Percentiles rank a stretch among this genome's conserved stretches.
phyloP scores from a whole-genome alignment of 495 filamentous ascomycete species.

The Achaetomiella virescens region DNA sequence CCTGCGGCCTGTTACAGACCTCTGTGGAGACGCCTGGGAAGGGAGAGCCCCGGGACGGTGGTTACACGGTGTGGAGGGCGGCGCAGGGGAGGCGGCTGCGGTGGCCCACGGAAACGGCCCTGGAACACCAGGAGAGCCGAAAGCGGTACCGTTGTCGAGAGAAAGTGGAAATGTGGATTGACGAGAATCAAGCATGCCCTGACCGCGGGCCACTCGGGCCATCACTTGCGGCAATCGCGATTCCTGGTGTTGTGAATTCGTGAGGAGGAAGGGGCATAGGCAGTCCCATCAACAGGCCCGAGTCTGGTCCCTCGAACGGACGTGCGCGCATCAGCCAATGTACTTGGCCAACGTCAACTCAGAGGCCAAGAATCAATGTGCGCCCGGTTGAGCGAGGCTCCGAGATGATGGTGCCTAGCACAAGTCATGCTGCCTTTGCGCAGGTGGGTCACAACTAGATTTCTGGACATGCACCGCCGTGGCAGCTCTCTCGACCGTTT shows the following conservation, averaged over 20 bases:
- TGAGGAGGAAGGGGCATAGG: constrained; percentile 6
- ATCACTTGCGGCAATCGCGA: neutral
- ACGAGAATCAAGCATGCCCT: neutral
- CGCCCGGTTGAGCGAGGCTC: constrained; percentile 25
- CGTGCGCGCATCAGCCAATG: constrained; percentile 49
- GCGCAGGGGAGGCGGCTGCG: constrained; percentile 14
- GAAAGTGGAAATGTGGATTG: neutral
- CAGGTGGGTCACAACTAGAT: constrained; percentile 18
- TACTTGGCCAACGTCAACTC: constrained; percentile 18
- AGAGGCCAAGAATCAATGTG: constrained; percentile 16
- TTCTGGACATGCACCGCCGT: neutral
- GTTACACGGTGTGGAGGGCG: constrained; percentile 12
- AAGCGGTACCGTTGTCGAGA: neutral
- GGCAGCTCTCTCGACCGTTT: constrained; percentile 2
- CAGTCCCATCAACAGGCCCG: constrained; percentile 11
- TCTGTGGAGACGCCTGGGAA: constrained; percentile 25
- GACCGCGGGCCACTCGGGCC: too few species aligned
- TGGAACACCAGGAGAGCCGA: neutral
- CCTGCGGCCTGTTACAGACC: constrained; percentile 37
- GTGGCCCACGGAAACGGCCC: neutral
- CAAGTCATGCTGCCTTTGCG: constrained; percentile 25
- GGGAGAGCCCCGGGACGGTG: constrained; percentile 22
- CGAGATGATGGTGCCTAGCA: constrained; percentile 19
- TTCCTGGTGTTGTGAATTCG: neutral
- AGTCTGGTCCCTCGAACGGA: constrained; percentile 19